These are phyloP conservation scores for Esteya vermicola DNA, from an alignment of 2,329 filamentous ascomycete genomes.

Conservation along the genomic window DNA sequence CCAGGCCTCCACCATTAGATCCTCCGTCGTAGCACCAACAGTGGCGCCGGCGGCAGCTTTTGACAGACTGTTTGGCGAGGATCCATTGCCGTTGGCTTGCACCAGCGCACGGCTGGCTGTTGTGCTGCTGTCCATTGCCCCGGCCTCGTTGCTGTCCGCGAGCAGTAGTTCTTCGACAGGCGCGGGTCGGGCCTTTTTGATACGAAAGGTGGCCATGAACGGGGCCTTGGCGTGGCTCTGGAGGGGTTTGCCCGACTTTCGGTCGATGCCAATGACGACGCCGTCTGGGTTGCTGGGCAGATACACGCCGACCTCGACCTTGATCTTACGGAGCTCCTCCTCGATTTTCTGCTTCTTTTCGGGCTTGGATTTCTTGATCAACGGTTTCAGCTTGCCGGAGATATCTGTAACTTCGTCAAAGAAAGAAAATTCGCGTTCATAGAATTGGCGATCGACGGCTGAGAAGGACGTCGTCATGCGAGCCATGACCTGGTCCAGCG, in stretches of 20 bases:
- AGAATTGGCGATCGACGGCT: constrained; percentile 66
- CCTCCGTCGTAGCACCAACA: too few relatives aligned
- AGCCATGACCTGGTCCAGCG: constrained; percentile 76
- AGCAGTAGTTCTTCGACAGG: background rate
- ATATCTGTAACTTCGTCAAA: constrained; percentile 94
- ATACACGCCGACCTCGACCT: constrained; percentile 94
- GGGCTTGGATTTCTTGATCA: constrained; percentile 80
- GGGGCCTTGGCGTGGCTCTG: constrained; percentile 97
- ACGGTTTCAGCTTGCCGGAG: constrained; percentile 88
- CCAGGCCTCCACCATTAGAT: too few relatives aligned
- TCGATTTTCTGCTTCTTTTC: constrained; percentile 99
- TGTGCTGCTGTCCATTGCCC: constrained; percentile 8
- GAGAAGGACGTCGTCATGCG: constrained; percentile 76
- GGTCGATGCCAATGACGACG: constrained; percentile 92
- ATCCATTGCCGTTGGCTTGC: background rate
- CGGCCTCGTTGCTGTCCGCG: constrained; percentile 20
- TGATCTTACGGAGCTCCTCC: constrained; percentile 92
- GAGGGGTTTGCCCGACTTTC: constrained; percentile 92
- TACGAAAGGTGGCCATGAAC: constrained; percentile 97
- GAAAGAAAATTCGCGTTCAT: constrained; percentile 91
- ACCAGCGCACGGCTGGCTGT: constrained; percentile 14
- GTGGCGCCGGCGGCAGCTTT: constrained; percentile 36
- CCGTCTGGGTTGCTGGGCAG: constrained; percentile 94
- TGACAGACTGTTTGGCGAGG: background rate
- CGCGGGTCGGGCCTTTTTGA: constrained; percentile 58